Evolutionary conservation across 2,329 filamentous ascomycete genomes (phyloP).

Genomic region (Exophiala alcalophila): DNA sequence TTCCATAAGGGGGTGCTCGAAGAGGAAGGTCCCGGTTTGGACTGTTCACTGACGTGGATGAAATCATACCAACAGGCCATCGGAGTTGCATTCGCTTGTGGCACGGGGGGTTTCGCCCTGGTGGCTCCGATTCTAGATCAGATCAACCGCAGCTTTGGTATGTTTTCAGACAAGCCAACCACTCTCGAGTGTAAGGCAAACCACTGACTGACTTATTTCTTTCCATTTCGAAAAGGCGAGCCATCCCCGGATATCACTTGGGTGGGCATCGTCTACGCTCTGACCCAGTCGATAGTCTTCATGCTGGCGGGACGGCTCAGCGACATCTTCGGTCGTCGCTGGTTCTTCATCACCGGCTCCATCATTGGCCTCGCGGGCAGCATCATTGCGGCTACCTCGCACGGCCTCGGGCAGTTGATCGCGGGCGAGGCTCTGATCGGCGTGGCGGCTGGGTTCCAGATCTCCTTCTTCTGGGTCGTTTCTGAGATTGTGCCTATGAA

Average conservation of each 20-base stretch:
- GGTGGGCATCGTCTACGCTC: constrained; percentile 33
- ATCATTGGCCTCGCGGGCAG: constrained; percentile 38
- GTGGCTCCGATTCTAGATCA: background rate
- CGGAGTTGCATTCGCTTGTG: background rate
- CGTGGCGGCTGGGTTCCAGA: constrained; percentile 38
- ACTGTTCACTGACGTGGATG: too few relatives aligned
- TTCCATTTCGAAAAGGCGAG: too few relatives aligned
- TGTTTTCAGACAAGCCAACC: too few relatives aligned
- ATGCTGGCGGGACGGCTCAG: constrained; percentile 36
- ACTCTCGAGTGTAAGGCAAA: too few relatives aligned
- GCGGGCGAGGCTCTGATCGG: constrained; percentile 39
- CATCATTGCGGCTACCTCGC: constrained; percentile 39
- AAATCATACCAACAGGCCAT: too few relatives aligned
- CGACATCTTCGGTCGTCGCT: constrained; percentile 38
- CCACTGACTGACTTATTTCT: too few relatives aligned
- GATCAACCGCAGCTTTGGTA: constrained; percentile 34
- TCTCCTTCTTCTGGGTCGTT: constrained; percentile 40
- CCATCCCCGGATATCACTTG: constrained; percentile 32
- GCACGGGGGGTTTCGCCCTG: background rate
- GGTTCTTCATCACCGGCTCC: constrained; percentile 34
- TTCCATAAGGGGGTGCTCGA: too few relatives aligned
- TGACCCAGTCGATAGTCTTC: constrained; percentile 32
- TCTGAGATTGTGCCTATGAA: constrained; percentile 42
- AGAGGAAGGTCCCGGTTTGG: too few relatives aligned
- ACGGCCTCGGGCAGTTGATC: constrained; percentile 38